Conservation (phyloP, 768 basidiomycete species). For the Roridomyces roridus region DNA sequence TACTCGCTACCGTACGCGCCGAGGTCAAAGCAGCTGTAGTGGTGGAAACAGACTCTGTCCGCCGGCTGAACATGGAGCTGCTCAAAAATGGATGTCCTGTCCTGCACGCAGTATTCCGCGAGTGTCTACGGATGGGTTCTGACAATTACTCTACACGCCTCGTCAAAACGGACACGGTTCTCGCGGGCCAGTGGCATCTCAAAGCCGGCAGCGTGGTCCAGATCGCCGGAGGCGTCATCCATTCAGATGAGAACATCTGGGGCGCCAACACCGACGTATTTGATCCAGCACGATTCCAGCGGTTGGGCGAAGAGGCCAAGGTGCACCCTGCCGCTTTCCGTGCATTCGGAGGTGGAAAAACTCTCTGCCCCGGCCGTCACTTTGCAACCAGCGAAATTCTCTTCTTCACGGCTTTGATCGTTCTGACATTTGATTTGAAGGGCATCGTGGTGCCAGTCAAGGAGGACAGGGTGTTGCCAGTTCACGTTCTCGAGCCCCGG, state of each 20-base stretch:
- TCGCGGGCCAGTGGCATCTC: conserved; percentile 14
- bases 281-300: conserved; percentile 15
- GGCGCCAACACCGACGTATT: conserved; percentile 14
- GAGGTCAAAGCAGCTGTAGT: conserved; percentile 8
- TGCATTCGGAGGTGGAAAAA: conserved; percentile 23
- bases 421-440: conserved; percentile 12
- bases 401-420: conserved; percentile 17
- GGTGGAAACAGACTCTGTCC: neutral
- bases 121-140: conserved; percentile 21
- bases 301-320: conserved; percentile 2
- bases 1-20: conserved; percentile 12
- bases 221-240: conserved; percentile 23
- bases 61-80: conserved; percentile 2
- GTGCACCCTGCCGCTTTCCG: conserved; percentile 24
- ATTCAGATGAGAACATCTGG: conserved; percentile 18
- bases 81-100: conserved; percentile 17
- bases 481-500: conserved; percentile 20
- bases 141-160: conserved; percentile 20
- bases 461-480: conserved; percentile 16
- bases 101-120: conserved; percentile 16
- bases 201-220: conserved; percentile 11
- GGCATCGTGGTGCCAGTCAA: conserved; percentile 11
- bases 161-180: conserved; percentile 15
- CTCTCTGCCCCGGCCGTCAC: conserved; percentile 23
- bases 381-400: conserved; percentile 22